Percentiles rank a stretch among this genome's conserved stretches.
These are phyloP conservation scores for Mycena venus DNA, from an alignment of 768 basidiomycete genomes.

Conservation along the genomic window DNA sequence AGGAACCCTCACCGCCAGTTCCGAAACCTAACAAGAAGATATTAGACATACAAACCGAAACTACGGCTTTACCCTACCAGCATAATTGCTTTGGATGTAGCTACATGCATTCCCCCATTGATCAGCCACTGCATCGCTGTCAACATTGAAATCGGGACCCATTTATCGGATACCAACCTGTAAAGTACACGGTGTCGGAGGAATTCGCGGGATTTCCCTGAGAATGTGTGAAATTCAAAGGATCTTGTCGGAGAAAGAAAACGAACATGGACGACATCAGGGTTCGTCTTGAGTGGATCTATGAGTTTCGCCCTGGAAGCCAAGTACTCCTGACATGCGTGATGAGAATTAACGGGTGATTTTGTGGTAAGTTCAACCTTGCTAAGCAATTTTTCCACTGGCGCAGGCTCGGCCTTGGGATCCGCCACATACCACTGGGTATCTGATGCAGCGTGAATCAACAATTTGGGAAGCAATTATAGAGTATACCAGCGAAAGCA, in stretches of 20 bases:
- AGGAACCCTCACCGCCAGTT: constrained; percentile 72
- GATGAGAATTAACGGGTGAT: neutral
- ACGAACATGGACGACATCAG: constrained; percentile 75
- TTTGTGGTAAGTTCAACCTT: constrained; percentile 62
- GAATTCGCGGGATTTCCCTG: constrained; percentile 88
- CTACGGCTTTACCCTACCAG: constrained; percentile 62
- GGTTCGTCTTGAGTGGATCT: constrained; percentile 74
- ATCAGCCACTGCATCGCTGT: constrained; percentile 68
- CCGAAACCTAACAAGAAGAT: constrained; percentile 78
- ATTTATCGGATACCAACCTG: constrained; percentile 59
- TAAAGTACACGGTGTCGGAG: constrained; percentile 96
- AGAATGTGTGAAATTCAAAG: constrained; percentile 23
- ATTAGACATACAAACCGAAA: neutral
- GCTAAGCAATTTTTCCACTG: constrained; percentile 87
- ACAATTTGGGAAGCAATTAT: too few species aligned
- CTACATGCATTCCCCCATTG: constrained; percentile 93
- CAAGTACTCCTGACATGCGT: constrained; percentile 79
- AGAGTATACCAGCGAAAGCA: constrained; percentile 77
- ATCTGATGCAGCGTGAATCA: constrained; percentile 59
- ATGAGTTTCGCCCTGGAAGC: constrained; percentile 84
- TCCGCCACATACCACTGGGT: constrained; percentile 94
- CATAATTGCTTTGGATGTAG: constrained; percentile 90
- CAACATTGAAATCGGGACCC: neutral
- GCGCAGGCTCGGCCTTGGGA: constrained; percentile 82
- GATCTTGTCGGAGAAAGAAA: neutral